Evolutionary conservation across 257 asterid genomes (phyloP).

Genomic region (Fraxinus pennsylvanica): DNA sequence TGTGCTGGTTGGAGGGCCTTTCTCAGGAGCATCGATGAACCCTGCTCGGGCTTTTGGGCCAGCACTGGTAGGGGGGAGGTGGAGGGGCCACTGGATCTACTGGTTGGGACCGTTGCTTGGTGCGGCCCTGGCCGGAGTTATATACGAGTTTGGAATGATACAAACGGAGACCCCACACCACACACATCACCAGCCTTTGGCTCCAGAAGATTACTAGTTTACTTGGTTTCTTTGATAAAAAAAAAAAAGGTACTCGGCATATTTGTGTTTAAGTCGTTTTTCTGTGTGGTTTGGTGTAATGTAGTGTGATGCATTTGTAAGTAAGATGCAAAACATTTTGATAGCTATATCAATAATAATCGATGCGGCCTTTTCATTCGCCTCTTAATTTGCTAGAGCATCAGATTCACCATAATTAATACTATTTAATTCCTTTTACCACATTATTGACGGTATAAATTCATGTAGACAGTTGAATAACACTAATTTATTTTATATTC

Average conservation of each 20-base stretch:
- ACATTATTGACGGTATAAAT: too few species aligned
- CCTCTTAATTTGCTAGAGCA: too few species aligned
- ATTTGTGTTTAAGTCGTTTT: neutral
- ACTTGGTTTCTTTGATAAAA: slow-evolving; percentile 4
- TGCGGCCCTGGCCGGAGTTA: slow-evolving; percentile 67
- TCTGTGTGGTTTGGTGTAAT: neutral
- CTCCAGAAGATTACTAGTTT: slow-evolving; percentile 84
- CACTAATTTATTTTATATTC: too few species aligned
- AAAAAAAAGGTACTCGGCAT: neutral
- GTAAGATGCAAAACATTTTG: too few species aligned
- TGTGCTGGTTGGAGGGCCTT: slow-evolving; percentile 85
- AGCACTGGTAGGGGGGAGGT: slow-evolving; percentile 93
- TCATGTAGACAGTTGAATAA: too few species aligned
- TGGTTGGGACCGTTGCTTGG: slow-evolving; percentile 95
- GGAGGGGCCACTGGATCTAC: slow-evolving; percentile 88
- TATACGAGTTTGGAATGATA: slow-evolving; percentile 76
- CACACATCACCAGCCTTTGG: slow-evolving; percentile 84
- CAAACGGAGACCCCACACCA: slow-evolving; percentile 47
- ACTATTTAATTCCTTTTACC: too few species aligned
- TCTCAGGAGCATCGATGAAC: slow-evolving; percentile 86
- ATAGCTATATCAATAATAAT: too few species aligned
- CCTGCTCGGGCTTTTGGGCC: slow-evolving; percentile 97
- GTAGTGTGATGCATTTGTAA: too few species aligned
- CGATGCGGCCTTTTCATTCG: too few species aligned
- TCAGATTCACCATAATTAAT: too few species aligned